Evolutionary conservation across 305 asterid species (phyloP).

Genomic region (Fraxinus sp.): DNA sequence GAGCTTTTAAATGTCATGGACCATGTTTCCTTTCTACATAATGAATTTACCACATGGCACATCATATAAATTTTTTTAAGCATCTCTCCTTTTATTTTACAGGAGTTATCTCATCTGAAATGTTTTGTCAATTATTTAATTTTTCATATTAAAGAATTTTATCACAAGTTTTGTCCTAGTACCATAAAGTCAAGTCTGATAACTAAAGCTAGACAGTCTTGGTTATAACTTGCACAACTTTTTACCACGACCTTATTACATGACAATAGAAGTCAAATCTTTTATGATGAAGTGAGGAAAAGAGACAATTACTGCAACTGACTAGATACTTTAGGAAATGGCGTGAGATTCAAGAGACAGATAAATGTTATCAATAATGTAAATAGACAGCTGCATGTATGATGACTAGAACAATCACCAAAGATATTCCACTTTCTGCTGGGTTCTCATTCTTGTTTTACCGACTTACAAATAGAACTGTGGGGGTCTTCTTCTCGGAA

Average conservation of each 20-base stretch:
- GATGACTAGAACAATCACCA: neutral
- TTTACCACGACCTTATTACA: neutral
- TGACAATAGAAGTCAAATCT: neutral
- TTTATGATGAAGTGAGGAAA: conserved; percentile 14
- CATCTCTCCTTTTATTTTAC: neutral
- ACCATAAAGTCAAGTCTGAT: neutral
- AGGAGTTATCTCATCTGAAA: neutral
- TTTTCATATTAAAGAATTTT: neutral
- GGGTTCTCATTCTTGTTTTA: neutral
- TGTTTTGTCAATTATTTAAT: neutral
- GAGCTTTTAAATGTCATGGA: neutral
- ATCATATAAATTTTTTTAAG: neutral
- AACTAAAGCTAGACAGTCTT: neutral
- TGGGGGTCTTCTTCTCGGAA: neutral
- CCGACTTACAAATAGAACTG: neutral
- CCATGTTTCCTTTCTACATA: neutral
- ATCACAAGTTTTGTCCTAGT: neutral
- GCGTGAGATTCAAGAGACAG: neutral
- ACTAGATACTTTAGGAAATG: neutral
- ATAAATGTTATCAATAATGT: neutral
- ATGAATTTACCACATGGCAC: neutral
- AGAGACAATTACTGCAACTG: neutral
- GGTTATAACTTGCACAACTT: neutral
- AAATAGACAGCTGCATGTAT: neutral
- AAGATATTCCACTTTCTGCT: neutral